Evolutionary conservation across 1,139 yeast species (phyloP).

Genomic region (Suzukiozyma palmioleophila): DNA sequence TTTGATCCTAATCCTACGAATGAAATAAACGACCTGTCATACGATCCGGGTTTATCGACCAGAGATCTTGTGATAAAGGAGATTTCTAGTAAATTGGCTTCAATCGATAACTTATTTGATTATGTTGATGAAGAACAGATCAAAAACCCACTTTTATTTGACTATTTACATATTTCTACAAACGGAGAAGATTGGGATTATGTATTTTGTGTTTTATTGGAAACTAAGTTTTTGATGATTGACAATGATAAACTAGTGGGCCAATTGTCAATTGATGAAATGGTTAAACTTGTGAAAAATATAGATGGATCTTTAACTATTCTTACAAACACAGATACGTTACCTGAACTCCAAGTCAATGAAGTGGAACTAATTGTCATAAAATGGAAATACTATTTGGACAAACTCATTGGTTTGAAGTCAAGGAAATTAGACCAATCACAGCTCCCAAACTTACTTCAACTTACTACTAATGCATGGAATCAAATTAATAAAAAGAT

Average conservation of each 20-base stretch:
- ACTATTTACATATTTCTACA: conserved; percentile 35
- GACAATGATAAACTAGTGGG: conserved; percentile 34
- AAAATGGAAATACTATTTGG: conserved; percentile 38
- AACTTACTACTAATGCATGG: conserved; percentile 54
- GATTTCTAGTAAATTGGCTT: background rate
- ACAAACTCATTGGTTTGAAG: conserved; percentile 12
- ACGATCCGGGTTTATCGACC: background rate
- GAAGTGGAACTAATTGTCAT: conserved; percentile 29
- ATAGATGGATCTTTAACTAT: conserved; percentile 26
- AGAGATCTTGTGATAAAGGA: background rate
- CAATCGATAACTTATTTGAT: conserved; percentile 7
- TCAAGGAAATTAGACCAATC: conserved; percentile 6
- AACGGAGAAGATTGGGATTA: conserved; percentile 34
- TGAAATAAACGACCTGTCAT: background rate
- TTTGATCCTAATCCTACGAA: conserved; percentile 1
- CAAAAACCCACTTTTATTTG: conserved; percentile 38
- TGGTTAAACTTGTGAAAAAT: conserved; percentile 22
- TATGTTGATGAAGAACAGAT: conserved; percentile 13
- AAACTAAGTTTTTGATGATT: conserved; percentile 32
- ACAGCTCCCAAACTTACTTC: conserved; percentile 32
- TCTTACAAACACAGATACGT: conserved; percentile 33
- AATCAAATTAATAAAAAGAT: conserved; percentile 17
- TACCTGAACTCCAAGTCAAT: conserved; percentile 45
- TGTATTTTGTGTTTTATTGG: conserved; percentile 37
- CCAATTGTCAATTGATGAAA: conserved; percentile 25